Evolutionary conservation across 2,329 filamentous ascomycete species (phyloP).

Genomic region (Aspergillus carbonarius): DNA sequence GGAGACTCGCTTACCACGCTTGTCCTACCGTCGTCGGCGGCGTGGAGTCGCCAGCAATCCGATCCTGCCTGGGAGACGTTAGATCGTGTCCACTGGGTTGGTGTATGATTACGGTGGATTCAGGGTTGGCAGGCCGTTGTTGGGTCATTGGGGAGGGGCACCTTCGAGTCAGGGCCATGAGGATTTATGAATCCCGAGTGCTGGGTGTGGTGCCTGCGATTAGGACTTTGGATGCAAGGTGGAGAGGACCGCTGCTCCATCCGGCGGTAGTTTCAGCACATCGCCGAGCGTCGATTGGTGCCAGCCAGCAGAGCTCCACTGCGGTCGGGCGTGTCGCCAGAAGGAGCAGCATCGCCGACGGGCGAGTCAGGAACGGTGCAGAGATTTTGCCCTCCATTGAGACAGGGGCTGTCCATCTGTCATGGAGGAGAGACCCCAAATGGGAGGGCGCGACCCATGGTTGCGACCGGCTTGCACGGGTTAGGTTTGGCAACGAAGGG

Average conservation of each 20-base stretch:
- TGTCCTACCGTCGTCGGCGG: background rate
- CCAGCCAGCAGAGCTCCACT: background rate
- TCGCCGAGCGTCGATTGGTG: background rate
- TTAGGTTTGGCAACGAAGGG: background rate
- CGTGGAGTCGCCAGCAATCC: background rate
- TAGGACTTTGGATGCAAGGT: background rate
- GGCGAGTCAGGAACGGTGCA: background rate
- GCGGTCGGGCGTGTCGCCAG: background rate
- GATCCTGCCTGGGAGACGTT: background rate
- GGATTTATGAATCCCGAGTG: background rate
- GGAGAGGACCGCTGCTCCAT: background rate
- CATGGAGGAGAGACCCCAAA: background rate
- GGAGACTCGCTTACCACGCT: background rate
- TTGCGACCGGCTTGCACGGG: background rate
- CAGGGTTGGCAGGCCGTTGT: background rate
- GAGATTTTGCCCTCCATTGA: background rate
- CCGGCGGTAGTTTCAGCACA: background rate
- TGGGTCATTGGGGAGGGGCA: background rate
- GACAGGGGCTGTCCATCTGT: constrained; percentile 1
- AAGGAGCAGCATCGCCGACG: background rate
- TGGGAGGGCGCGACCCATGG: background rate
- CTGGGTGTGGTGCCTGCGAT: background rate
- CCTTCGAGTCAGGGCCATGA: background rate
- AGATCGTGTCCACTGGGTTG: background rate
- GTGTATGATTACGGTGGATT: background rate